Evolutionary conservation across 305 asterid species (phyloP), one percentile per base, ranked within the genome.

Genomic region (Solanum hybrid): DNA sequence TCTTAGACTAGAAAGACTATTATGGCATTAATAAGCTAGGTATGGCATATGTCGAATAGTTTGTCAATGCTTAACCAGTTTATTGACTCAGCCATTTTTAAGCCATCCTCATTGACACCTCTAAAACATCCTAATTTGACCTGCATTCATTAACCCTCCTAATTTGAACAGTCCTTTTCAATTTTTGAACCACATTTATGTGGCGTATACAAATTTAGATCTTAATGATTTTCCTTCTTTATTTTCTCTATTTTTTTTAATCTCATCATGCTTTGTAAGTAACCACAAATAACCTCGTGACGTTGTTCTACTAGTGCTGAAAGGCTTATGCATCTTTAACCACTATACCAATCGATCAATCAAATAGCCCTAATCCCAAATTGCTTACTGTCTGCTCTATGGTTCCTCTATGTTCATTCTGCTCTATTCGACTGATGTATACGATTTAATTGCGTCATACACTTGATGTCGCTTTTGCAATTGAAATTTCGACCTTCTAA

Each of bases 401-500:
- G 87, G 40, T 46, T 46, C 40, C 40, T 46, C 75, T 46, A 51
- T 84, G 73, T 51, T 84, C 29, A 51, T 84, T 84, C 10, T 84
- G 87, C 73, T 84, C 29, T 51, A 46, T 46, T 84, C 9, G 17
- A 84, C 69, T 4, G 40, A 27, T 81, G 29, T 40, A 38, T 46
- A 51, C 34, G 20, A 51, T 84, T 31, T 84, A 27, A 51, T 84
- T 17, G 87, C 40, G 6, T 29, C 72, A 42, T 42, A 46, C 40
- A 17, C 76, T 56, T 82, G 11, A 84, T 20, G 29, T 22, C 22
- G 13, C 42, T 20, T 84, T 31, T 84, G 88, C 46, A 31, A 85
- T 85, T 85, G 40, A 56, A 85, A 85, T 22, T 85, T 85, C 2
- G 31, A 71, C 80, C 66, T 89, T 88, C 86, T 84, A 87, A n/a